Percentiles rank a stretch among this genome's conserved stretches.
phyloP scores from a whole-genome alignment of 495 filamentous ascomycete species.

The Thozetella sp. region DNA sequence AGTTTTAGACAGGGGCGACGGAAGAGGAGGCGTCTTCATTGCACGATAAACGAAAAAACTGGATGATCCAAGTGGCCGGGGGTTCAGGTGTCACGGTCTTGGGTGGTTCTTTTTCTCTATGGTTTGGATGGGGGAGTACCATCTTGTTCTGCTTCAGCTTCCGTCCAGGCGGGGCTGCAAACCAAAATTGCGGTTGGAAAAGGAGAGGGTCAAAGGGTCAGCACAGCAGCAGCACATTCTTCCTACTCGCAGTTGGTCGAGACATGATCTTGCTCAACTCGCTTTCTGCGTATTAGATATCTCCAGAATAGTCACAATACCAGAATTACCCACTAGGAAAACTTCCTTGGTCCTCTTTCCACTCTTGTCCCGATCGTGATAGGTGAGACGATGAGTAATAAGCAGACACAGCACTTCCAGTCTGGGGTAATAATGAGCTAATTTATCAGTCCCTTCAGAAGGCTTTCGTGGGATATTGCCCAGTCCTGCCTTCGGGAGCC shows the following conservation, averaged over 20 bases:
- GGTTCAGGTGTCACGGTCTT: slow-evolving; percentile 7
- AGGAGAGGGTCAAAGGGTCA: slow-evolving; percentile 4
- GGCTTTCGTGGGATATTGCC: no score
- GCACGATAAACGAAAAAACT: slow-evolving; percentile 19
- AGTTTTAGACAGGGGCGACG: slow-evolving; percentile 12
- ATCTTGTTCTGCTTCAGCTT: slow-evolving; percentile 6
- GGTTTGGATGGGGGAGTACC: slow-evolving; percentile 7
- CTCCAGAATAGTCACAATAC: slow-evolving; percentile 46
- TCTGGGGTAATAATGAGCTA: no score
- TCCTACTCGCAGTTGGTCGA: slow-evolving; percentile 5
- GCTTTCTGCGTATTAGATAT: slow-evolving; percentile 59
- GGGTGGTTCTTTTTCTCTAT: slow-evolving; percentile 4
- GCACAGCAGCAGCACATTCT: slow-evolving; percentile 1
- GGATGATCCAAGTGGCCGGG: slow-evolving; percentile 7
- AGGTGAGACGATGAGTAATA: no score
- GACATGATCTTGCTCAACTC: slow-evolving; percentile 44
- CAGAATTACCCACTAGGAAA: slow-evolving; percentile 57
- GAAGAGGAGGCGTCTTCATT: slow-evolving; percentile 7
- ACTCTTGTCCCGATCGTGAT: no score
- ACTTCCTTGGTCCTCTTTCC: not conserved
- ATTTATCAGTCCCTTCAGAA: no score
- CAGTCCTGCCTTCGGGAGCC: no score
- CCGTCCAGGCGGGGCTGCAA: not conserved
- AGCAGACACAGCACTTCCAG: no score
- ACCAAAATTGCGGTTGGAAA: slow-evolving; percentile 1